Evolutionary conservation across 352 stramenopile species (phyloP), one percentile per base, ranked within the genome.

Genomic region (Phytophthora capsici): DNA sequence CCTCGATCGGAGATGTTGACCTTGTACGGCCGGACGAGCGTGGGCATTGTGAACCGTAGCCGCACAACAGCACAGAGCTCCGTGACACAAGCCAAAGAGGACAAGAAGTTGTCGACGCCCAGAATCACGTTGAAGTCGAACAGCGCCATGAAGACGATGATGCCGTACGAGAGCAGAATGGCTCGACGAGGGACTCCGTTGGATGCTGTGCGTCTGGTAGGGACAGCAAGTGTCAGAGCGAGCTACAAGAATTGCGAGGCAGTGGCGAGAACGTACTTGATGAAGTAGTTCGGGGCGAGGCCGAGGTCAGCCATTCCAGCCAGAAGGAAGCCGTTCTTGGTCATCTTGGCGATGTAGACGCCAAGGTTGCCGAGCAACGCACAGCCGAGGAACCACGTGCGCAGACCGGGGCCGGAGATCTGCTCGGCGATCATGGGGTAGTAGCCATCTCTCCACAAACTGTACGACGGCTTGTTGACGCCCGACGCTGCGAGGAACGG

Each of bases 261-360:
- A 53, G 25, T 26, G 34, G 34, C 7, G 19, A 44, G 17, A 28
- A 82, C 63, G 86, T 97, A 87, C 71, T 81, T 73, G 63, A 86
- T 86, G 55, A 98, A 97, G 41, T 88, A 88, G 5, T 84, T 79
- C 3, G 94, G 93, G 13, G 97, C 73, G 34, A 98, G 86, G 6
- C 94, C 94, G 12, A 93, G 68, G 62, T 98, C 91, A 2, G 93
- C 86, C 85, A 93, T 92, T 14, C 83, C 82, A 1, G 83, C 83
- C 10, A 99, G 68, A 63, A 95, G 80, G 59, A 95, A 98, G n/a
- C 94, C 84, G 81, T 99, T 95, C 30, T 93, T 90, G 28, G 85
- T 93, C 70, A 99, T 93, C 77, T 98, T 95, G 40, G 95, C 94
- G 68, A 98, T 86, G 77, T 98, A 99, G 12, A 98, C 69, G 3